These are phyloP conservation scores for Pinus albicaulis DNA, from an alignment of 75 land plant genomes.

Conservation along the genomic window DNA sequence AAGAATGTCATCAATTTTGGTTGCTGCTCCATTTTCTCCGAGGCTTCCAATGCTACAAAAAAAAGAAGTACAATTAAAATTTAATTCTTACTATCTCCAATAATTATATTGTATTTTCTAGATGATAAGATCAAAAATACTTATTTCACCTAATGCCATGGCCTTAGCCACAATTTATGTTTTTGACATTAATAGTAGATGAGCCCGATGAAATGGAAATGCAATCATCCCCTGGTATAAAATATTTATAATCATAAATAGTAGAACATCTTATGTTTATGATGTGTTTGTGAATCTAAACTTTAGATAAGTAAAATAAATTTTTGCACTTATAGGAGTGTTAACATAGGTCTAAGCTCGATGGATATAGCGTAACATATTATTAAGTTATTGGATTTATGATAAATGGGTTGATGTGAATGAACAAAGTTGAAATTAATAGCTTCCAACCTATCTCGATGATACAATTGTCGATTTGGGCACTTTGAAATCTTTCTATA, in stretches of 20 bases:
- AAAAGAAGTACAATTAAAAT: background rate
- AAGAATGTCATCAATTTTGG: conserved; percentile 27
- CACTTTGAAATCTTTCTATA: conserved; percentile 14
- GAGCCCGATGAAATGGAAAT: conserved; percentile 39
- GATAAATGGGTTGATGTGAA: too few relatives aligned
- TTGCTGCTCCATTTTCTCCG: conserved; percentile 37
- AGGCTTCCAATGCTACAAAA: conserved; percentile 56
- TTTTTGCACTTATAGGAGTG: too few relatives aligned
- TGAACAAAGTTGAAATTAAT: too few relatives aligned
- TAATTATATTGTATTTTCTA: background rate
- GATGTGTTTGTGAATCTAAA: too few relatives aligned
- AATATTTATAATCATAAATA: background rate
- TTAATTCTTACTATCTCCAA: background rate
- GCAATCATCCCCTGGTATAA: conserved; percentile 44
- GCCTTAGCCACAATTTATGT: conserved; percentile 56
- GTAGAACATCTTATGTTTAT: too few relatives aligned
- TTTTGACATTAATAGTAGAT: conserved; percentile 15
- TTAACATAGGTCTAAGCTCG: too few relatives aligned
- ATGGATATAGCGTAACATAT: too few relatives aligned
- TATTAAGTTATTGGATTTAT: too few relatives aligned
- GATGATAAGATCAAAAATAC: background rate
- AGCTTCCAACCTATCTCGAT: conserved; percentile 19
- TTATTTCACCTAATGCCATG: conserved; percentile 46
- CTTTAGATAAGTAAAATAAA: too few relatives aligned
- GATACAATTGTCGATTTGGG: conserved; percentile 6